These are phyloP conservation scores for Alternaria atra DNA, from an alignment of 2,329 filamentous ascomycete species.

Conservation along the genomic window DNA sequence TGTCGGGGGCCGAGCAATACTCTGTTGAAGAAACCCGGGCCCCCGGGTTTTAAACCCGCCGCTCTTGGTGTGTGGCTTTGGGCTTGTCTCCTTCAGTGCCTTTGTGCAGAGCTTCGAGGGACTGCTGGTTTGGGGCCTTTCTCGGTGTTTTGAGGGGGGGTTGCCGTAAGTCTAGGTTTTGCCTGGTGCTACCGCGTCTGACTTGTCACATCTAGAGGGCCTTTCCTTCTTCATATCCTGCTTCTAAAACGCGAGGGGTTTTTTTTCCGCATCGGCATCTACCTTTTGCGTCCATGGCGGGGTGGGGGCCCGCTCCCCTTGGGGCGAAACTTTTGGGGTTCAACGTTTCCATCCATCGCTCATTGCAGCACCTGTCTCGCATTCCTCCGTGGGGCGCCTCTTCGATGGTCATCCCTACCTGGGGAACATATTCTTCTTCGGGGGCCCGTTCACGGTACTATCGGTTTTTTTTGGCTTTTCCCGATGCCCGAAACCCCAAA, in stretches of 20 bases:
- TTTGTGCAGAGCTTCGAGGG: constrained; percentile 61
- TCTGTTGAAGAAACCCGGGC: constrained; percentile 63
- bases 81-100: constrained; percentile 63
- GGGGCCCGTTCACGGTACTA: constrained; percentile 64
- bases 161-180: constrained; percentile 55
- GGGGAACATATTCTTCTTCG: constrained; percentile 68
- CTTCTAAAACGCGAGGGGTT: constrained; percentile 67
- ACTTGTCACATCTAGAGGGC: constrained; percentile 44
- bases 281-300: constrained; percentile 64
- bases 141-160: constrained; percentile 67
- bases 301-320: constrained; percentile 64
- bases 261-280: constrained; percentile 65
- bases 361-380: constrained; percentile 36
- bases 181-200: no score
- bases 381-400: constrained; percentile 63
- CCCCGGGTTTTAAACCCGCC: constrained; percentile 63
- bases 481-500: constrained; percentile 63
- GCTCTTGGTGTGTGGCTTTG: constrained; percentile 64
- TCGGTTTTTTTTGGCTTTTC: constrained; percentile 60
- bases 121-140: constrained; percentile 59
- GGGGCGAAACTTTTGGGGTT: constrained; percentile 48
- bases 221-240: constrained; percentile 66
- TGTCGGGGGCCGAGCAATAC: constrained; percentile 65
- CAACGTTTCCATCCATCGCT: not conserved
- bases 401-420: constrained; percentile 56